These are phyloP conservation scores for Ophiostoma tasmaniense DNA, from an alignment of 2,329 filamentous ascomycete genomes.

Conservation along the genomic window DNA sequence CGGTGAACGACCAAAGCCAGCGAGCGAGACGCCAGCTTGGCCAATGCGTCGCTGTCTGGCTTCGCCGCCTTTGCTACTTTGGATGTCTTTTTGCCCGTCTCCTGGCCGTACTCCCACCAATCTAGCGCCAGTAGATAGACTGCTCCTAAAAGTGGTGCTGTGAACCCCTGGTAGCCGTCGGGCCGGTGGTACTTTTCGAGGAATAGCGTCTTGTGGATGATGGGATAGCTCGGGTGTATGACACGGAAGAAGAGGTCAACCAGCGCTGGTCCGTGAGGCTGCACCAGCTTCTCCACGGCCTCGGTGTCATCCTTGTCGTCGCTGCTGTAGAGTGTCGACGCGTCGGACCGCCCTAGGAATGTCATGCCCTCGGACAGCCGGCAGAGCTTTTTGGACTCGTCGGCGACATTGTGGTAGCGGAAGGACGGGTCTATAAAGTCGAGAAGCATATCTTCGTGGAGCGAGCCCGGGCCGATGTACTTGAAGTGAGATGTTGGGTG, in stretches of 20 bases:
- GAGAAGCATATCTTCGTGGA: constrained; percentile 24
- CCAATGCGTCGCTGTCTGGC: neutral
- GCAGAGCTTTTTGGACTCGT: constrained; percentile 22
- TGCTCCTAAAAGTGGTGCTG: constrained; percentile 66
- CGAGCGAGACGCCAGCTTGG: neutral
- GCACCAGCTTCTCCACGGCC: constrained; percentile 43
- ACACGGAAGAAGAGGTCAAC: constrained; percentile 75
- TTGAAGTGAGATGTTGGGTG: constrained; percentile 52
- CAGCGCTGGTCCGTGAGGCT: constrained; percentile 65
- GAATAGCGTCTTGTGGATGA: constrained; percentile 74
- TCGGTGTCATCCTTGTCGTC: constrained; percentile 14
- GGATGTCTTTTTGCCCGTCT: constrained; percentile 40
- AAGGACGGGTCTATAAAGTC: constrained; percentile 22
- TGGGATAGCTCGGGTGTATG: constrained; percentile 73
- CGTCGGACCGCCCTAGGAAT: constrained; percentile 23
- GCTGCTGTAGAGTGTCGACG: constrained; percentile 20
- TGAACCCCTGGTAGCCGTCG: constrained; percentile 62
- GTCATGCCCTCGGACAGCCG: constrained; percentile 22
- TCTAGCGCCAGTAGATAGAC: constrained; percentile 72
- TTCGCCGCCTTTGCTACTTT: neutral
- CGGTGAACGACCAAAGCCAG: neutral
- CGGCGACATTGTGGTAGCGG: constrained; percentile 16
- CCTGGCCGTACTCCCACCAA: constrained; percentile 67
- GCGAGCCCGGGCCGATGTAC: constrained; percentile 46
- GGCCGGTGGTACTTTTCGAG: constrained; percentile 61